Base-by-base conservation (phyloP, 495 filamentous ascomycete genomes). In the Podospora fimiseda region DNA sequence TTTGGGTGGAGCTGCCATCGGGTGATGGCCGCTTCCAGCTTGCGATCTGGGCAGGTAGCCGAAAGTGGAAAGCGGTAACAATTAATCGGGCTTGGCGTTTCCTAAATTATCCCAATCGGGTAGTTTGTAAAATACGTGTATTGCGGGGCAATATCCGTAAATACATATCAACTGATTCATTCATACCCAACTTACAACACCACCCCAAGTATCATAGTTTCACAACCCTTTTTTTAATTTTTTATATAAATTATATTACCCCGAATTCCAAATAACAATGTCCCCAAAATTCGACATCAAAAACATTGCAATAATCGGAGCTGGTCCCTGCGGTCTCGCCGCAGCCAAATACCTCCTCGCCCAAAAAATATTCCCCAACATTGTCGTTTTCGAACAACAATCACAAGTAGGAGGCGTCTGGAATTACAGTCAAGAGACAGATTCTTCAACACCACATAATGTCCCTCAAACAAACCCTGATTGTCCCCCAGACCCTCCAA, bases 311-410 rank as follows among this genome's bases (percentile, higher is more conserved):
- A 72, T 91, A 20, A 77, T 91, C 56, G 87, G 87, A 14, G 87
- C 81, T 5, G 87, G 87, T 0, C 85, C 86, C 2, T 76, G 74
- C 46, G 87, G 87, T 1, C 69, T 89, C 2, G 77, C 77, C 15
- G 78, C 81, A 4, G 85, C 87, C 22, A 90, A 85, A 62, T 89
- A 88, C 56, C 73, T 96, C 15, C 66, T 82, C 3, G 88, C 86
- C 23, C 88, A 96, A 59, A 77, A 78, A 42, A 70, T 69, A 14
- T 94, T 95, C 55, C 66, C 80, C 22, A 77, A 62, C 22, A 86
- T 96, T 50, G 81, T 82, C 58, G 71, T 96, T 43, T 93, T 84
- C 60, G 92, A 97, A 62, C 89, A 94, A 66, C 83, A 88, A 55
- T 70, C 69, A 44, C 76, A 79, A 11, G 77, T 83, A 4, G 91